phyloP scores from a whole-genome alignment of 2,329 filamentous ascomycete species.

The Atkinsonella texensis region DNA sequence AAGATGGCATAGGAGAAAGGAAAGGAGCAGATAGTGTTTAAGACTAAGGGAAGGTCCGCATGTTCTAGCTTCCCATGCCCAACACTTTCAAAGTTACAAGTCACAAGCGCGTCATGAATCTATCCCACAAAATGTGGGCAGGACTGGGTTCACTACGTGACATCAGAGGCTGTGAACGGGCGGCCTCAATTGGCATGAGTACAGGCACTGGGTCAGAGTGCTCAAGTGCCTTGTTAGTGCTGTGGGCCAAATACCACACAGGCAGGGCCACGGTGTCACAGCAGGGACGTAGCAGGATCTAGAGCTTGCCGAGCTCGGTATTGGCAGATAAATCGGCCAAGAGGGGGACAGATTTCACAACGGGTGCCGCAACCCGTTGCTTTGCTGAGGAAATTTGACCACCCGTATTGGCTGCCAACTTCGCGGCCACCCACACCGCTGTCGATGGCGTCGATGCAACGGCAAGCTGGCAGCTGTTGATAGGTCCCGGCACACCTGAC shows the following conservation, averaged over 20 bases:
- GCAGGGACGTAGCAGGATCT: background rate
- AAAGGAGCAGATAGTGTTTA: background rate
- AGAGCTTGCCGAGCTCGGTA: no score
- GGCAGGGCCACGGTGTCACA: background rate
- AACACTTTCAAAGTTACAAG: background rate
- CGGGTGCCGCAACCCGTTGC: no score
- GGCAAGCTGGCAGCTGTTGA: background rate
- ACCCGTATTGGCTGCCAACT: no score
- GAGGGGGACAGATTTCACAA: no score
- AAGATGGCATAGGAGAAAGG: background rate
- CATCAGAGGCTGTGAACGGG: constrained; percentile 23
- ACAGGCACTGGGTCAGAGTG: background rate
- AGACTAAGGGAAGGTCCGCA: background rate
- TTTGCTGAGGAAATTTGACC: no score
- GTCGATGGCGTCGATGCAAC: background rate
- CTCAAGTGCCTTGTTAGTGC: background rate
- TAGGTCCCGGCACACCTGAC: background rate
- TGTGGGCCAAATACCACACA: background rate
- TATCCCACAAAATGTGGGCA: background rate
- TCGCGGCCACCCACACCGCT: background rate
- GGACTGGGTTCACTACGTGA: constrained; percentile 12
- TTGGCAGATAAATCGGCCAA: no score
- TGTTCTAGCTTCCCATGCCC: background rate
- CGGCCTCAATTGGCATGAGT: background rate
- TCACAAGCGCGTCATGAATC: constrained; percentile 1